Conservation (phyloP, 148 eudicot genomes). For the Rhododendron mucronatum region DNA sequence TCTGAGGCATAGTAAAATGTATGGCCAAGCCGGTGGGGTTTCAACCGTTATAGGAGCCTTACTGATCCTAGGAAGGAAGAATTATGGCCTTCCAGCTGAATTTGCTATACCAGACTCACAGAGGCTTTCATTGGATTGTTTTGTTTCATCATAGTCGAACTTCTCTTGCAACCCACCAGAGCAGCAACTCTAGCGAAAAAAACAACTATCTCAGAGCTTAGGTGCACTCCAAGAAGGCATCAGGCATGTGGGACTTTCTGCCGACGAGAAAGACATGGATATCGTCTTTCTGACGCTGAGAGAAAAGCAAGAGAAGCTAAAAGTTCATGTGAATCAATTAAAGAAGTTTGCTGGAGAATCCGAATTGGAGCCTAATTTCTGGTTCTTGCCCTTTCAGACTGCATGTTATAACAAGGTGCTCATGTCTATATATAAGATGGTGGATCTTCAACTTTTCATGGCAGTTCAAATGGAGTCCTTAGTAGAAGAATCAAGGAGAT, state of each 20-base stretch:
- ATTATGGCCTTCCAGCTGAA: slow-evolving; percentile 46
- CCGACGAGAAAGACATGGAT: slow-evolving; percentile 7
- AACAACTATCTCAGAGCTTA: slow-evolving; percentile 23
- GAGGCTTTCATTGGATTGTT: slow-evolving; percentile 52
- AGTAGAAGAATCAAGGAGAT: slow-evolving; percentile 11
- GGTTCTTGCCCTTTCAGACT: slow-evolving; percentile 43
- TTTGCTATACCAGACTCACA: slow-evolving; percentile 47
- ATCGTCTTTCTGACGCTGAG: slow-evolving; percentile 9
- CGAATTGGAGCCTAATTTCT: slow-evolving; percentile 49
- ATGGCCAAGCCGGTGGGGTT: slow-evolving; percentile 44
- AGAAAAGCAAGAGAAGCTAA: slow-evolving; percentile 25
- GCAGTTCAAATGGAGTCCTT: slow-evolving; percentile 17
- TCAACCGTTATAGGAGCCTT: slow-evolving; percentile 54
- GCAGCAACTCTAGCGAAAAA: slow-evolving; percentile 39
- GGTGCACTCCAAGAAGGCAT: slow-evolving; percentile 26
- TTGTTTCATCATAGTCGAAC: slow-evolving; percentile 36
- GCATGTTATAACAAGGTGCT: slow-evolving; percentile 29
- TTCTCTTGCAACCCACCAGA: slow-evolving; percentile 39
- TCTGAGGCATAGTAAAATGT: slow-evolving; percentile 48
- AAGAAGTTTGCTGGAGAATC: slow-evolving; percentile 32
- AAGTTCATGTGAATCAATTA: slow-evolving; percentile 23
- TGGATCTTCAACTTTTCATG: slow-evolving; percentile 28
- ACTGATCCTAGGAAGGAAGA: slow-evolving; percentile 44
- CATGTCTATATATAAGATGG: slow-evolving; percentile 30
- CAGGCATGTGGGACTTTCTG: slow-evolving; percentile 7